Evolutionary conservation across 73 alveolate species (phyloP), one percentile per base, ranked within the genome.

Genomic region (Breviolum minutum): DNA sequence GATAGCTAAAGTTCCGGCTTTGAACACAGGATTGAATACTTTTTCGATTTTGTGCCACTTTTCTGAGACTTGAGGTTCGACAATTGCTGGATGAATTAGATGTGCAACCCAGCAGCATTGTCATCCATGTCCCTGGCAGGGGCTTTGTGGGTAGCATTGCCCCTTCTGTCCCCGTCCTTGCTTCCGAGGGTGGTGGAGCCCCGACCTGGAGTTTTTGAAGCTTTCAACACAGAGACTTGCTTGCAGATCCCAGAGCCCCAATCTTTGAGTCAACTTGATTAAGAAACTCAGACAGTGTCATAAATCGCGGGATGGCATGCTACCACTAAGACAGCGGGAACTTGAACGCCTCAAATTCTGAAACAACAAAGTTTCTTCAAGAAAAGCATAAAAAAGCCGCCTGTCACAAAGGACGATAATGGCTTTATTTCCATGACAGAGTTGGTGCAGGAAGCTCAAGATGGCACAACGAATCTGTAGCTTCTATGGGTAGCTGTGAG

Each of bases 151-250:
- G 29, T 22, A 19, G 20, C 40, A 40, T 40, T 40, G 54, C 3
- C 54, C 54, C 54, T 40, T 40, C 3, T 40, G 54, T 40, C 54
- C 54, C 54, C 54, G 54, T 40, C 54, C 54, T 40, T 3, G 3
- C 54, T 3, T n/a, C 82, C 48, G 9, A 92, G 98, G 98, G 91
- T 92, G 8, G 98, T 92, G 66, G 98, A 92, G 80, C 98, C 98
- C 12, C 89, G 98, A 7, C 98, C 98, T 14, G 98, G 98, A 32
- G 90, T 92, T 54, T 92, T 92, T 48, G 98, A 92, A 24, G 98
- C 98, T 32, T 92, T 92, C 98, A 92, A 92, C 66, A 64, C 90
- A 10, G 98, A 84, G 26, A 24, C 98, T 76, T 76, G n/a, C 82
- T 62, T n/a, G 86, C 86, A 22, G 13, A 71, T 71, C 54, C 54